Evolutionary conservation across 768 basidiomycete species (phyloP), one percentile per base, ranked within the genome.

Genomic region (Daedalea quercina): DNA sequence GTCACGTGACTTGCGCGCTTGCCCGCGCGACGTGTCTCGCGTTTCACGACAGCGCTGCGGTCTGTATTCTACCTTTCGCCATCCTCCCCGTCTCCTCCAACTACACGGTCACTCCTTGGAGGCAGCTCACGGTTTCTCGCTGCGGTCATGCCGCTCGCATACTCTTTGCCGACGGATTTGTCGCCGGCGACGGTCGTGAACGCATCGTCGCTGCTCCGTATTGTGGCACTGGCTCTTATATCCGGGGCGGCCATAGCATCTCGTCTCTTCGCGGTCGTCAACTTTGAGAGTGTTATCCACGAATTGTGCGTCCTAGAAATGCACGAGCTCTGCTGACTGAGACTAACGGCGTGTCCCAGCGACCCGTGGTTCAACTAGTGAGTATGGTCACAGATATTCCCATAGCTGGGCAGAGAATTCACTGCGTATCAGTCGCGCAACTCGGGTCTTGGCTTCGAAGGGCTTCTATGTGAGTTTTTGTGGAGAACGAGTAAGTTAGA

Each of bases 341-440:
- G 17, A 15, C 37, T 40, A 15, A 40, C 17, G 19, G 19, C 19
- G 19, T 40, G 31, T 34, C 22, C 44, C 42, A 95, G 94, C 66
- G 94, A 96, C 65, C 93, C 94, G 58, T 98, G 96, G 96, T 98
- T 99, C 72, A 98, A 99, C 71, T 98, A 89, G 93, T 96, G 68
- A 70, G 91, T 82, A 19, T 13, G 6, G 28, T 20, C 17, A n/a
- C n/a, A 3, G n/a, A 22, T 40, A 34, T 15, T 31, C 28, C 11
- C 11, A 11, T 31, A 31, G 28, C 28, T 11, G 28, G 11, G 28
- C 28, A 3, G 25, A 47, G 22, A 33, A 9, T 19, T 13, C n/a
- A 47, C 37, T 19, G 9, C 22, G 12, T 52, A 49, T 22, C 63
- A 95, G 93, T 71, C 94, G 96, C 25, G 96, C 95, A 42, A 96